These are phyloP conservation scores for Sapria himalayana DNA, from an alignment of 345 rosid species.

Conservation along the genomic window DNA sequence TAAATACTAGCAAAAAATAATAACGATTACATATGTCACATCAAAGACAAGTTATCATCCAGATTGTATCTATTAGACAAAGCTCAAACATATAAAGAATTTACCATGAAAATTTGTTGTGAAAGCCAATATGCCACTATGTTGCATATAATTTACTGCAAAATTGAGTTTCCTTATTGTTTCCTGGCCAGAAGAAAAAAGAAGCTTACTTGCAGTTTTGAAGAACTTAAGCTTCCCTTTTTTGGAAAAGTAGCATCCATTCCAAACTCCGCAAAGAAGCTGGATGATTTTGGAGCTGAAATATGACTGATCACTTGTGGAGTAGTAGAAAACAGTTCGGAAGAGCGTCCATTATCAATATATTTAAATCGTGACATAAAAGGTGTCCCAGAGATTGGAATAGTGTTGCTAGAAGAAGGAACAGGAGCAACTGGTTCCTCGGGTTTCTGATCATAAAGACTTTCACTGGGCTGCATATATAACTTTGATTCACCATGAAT, in stretches of 20 bases:
- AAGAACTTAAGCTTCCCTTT: constrained; percentile 37
- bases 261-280: constrained; percentile 80
- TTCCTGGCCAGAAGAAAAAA: too few species aligned
- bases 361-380: constrained; percentile 87
- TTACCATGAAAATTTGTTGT: too few species aligned
- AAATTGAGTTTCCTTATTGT: too few species aligned
- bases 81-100: too few species aligned
- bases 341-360: constrained; percentile 37
- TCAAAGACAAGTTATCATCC: too few species aligned
- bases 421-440: constrained; percentile 55
- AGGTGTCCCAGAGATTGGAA: constrained; percentile 28
- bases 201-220: constrained; percentile 52
- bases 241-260: constrained; percentile 56
- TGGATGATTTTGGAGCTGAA: constrained; percentile 78
- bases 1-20: too few species aligned
- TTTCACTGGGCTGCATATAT: constrained; percentile 47
- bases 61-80: too few species aligned
- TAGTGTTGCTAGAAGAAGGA: constrained; percentile 29
- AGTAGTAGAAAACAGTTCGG: constrained; percentile 31
- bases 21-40: too few species aligned
- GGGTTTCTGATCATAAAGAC: constrained; percentile 91
- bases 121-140: too few species aligned
- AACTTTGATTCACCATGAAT: constrained; percentile 1
- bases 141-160: not conserved
- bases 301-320: constrained; percentile 73